phyloP scores from a whole-genome alignment of 352 stramenopile genomes.

The Pythium aquatile region DNA sequence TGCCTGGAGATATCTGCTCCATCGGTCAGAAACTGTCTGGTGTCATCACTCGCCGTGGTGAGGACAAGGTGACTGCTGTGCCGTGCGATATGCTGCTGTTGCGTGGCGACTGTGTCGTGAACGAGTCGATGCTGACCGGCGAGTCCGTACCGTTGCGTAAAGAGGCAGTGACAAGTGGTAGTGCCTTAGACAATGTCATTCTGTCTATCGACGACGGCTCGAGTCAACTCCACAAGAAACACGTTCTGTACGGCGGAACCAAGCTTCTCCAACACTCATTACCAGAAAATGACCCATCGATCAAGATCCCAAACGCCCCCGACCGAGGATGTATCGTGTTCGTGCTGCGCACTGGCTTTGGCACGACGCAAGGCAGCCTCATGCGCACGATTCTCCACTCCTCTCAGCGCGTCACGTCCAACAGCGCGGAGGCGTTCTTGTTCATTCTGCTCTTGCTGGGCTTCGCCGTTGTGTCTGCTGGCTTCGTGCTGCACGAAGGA shows the following conservation, averaged over 20 bases:
- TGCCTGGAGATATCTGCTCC: conserved; percentile 86
- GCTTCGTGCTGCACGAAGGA: conserved; percentile 75
- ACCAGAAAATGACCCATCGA: conserved; percentile 1
- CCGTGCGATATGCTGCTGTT: conserved; percentile 93
- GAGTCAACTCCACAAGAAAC: conserved; percentile 42
- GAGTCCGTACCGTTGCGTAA: conserved; percentile 95
- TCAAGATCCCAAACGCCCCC: conserved; percentile 42
- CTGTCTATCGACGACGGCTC: conserved; percentile 35
- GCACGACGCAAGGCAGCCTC: conserved; percentile 92
- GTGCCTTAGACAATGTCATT: background rate
- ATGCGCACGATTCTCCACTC: conserved; percentile 94
- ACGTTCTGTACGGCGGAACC: conserved; percentile 82
- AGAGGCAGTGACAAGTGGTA: conserved; percentile 41
- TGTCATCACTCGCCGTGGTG: conserved; percentile 10
- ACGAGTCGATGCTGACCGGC: conserved; percentile 96
- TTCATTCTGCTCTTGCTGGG: conserved; percentile 92
- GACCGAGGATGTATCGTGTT: conserved; percentile 87
- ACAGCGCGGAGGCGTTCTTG: conserved; percentile 90
- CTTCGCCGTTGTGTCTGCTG: conserved; percentile 87
- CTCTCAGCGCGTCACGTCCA: conserved; percentile 89
- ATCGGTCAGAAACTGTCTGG: conserved; percentile 47
- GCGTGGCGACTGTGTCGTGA: conserved; percentile 90
- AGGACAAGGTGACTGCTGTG: conserved; percentile 36
- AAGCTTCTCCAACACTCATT: conserved; percentile 40
- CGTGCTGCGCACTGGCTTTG: conserved; percentile 92